Evolutionary conservation across 208 protist species (phyloP), one percentile per base, ranked within the genome.

Genomic region (Acanthamoeba comandoni): DNA sequence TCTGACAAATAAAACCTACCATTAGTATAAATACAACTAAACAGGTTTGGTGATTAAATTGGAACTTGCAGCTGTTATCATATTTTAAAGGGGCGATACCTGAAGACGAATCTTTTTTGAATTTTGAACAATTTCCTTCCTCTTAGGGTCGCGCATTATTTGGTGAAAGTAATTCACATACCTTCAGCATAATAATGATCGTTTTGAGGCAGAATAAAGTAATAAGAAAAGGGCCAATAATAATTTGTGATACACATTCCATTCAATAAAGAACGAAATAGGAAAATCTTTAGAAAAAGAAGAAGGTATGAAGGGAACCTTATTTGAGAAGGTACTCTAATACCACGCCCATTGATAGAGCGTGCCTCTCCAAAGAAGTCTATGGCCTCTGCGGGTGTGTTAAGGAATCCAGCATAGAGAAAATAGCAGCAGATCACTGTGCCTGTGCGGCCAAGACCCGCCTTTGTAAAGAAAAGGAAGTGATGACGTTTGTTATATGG

Each of bases 401-500:
- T 26, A 39, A 69, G 49, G 31, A 87, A 69, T 3, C 77, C 77
- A 5, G 55, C 51, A 19, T 87, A 87, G 77, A 87, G 77, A 24
- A 87, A 87, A 26, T 87, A 87, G 77, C 55, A 55, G 53, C 55
- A 55, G 51, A 87, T 87, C 55, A 67, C 77, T n/a, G 77, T 87
- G 11, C 77, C 77, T 24, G 77, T 87, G 29, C 77, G 22, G n/a
- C 77, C 77, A 35, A 69, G 22, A 35, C 77, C 77, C 13, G 77
- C 77, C 69, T 77, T 49, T 7, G 15, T 9, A 13, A 15, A 26
- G 9, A 22, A 11, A 77, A 49, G 11, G 69, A 13, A 19, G 26
- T 1, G 69, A 52, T 77, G 24, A 77, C 5, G 62, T 26, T 17
- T 24, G n/a, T 70, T 3, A n/a, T n/a, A n/a, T n/a, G 26, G 62